Evolutionary conservation across 768 basidiomycete genomes (phyloP).

Genomic region (Xanthoconium stramineum): DNA sequence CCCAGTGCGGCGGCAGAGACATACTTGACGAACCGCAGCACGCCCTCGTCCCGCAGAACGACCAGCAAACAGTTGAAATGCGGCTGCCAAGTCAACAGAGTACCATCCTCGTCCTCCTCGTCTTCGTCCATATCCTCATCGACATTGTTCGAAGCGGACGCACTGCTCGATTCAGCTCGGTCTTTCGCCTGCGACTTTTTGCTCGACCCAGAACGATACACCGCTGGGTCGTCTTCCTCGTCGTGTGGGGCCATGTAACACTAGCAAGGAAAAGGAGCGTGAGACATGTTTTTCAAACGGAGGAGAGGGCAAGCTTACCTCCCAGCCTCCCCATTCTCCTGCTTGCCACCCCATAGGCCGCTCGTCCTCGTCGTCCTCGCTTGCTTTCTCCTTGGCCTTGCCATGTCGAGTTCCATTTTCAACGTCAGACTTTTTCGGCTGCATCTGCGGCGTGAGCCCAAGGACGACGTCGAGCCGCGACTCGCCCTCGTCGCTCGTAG

Average conservation of each 20-base stretch:
- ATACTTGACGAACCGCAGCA: slow-evolving; percentile 96
- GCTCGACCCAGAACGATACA: slow-evolving; percentile 69
- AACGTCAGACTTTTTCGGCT: slow-evolving; percentile 13
- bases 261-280: slow-evolving; percentile 33
- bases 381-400: slow-evolving; percentile 28
- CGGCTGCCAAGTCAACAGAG: slow-evolving; percentile 82
- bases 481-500: slow-evolving; percentile 80
- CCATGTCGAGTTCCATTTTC: slow-evolving; percentile 13
- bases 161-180: slow-evolving; percentile 8
- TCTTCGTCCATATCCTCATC: slow-evolving; percentile 25
- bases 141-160: slow-evolving; percentile 11
- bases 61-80: slow-evolving; percentile 87
- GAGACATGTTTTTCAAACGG: background rate
- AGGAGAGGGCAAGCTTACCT: slow-evolving; percentile 45
- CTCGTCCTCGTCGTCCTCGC: slow-evolving; percentile 29
- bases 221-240: slow-evolving; percentile 92
- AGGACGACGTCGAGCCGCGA: slow-evolving; percentile 83
- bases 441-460: slow-evolving; percentile 72
- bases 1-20: slow-evolving; percentile 86
- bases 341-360: slow-evolving; percentile 56
- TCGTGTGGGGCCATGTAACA: slow-evolving; percentile 96
- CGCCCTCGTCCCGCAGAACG: slow-evolving; percentile 87
- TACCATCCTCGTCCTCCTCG: slow-evolving; percentile 58
- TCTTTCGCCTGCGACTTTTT: slow-evolving; percentile 30
- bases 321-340: slow-evolving; percentile 91